Conservation (phyloP, 2,329 filamentous ascomycete species). For the Phialophora expanda region DNA sequence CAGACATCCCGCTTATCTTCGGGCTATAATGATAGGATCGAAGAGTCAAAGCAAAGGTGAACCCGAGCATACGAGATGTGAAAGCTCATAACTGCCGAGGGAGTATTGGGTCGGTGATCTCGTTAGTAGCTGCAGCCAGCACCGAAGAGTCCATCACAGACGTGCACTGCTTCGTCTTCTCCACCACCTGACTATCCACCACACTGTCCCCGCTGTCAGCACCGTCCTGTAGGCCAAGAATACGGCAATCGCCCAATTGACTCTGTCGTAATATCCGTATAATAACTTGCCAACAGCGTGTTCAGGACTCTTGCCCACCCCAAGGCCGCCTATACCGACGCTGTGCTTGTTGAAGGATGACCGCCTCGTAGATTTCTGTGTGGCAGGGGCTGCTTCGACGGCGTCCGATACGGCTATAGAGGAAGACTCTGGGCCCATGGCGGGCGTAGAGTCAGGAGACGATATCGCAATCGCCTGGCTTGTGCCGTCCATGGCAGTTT, state of each 20-base stretch:
- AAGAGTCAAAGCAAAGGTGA: background rate
- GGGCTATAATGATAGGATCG: background rate
- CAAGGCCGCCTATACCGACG: slow-evolving; percentile 48
- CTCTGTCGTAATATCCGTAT: slow-evolving; percentile 51
- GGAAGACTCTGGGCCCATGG: slow-evolving; percentile 24
- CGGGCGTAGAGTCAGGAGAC: slow-evolving; percentile 21
- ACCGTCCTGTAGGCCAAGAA: slow-evolving; percentile 48
- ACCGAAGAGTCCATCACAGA: background rate
- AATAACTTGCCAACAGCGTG: slow-evolving; percentile 52
- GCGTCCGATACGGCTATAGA: background rate
- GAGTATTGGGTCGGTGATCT: background rate
- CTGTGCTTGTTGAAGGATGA: slow-evolving; percentile 43
- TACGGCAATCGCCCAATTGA: slow-evolving; percentile 49
- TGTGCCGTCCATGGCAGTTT: slow-evolving; percentile 44
- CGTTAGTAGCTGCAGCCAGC: background rate
- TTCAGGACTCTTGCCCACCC: slow-evolving; percentile 44
- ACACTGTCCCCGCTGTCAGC: slow-evolving; percentile 36
- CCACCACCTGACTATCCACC: slow-evolving; percentile 34
- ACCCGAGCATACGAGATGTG: background rate
- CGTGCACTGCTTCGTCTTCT: slow-evolving; percentile 18
- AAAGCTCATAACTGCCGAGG: background rate
- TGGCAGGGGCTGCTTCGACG: slow-evolving; percentile 25
- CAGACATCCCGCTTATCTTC: background rate
- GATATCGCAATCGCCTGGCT: slow-evolving; percentile 37
- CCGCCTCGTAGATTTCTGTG: slow-evolving; percentile 14